Evolutionary conservation across 2,329 filamentous ascomycete species (phyloP), one percentile per base, ranked within the genome.

Genomic region (Trichoderma koningii): DNA sequence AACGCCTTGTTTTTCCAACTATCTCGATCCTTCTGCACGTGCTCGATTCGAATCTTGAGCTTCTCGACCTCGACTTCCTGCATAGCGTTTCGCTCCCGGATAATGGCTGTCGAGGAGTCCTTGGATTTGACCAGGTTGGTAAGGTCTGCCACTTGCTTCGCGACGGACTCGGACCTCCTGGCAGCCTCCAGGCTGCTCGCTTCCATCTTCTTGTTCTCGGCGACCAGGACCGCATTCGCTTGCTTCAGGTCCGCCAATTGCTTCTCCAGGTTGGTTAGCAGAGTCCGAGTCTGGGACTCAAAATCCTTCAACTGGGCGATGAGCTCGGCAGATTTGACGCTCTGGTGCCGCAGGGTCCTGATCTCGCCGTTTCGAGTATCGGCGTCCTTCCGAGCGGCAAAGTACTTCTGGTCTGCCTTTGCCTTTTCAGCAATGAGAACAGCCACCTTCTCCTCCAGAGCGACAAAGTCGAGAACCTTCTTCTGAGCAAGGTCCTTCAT

Each of bases 351-450:
- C 65, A 97, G 80, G 3, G 89, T 85, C 70, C 91, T 85, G 53
- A 96, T 89, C 77, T 98, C 94, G 66, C 86, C 83, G 65, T 93
- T 89, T 57, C 92, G 85, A 51, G 90, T 89, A 73, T 98, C 94
- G 73, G 94, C 96, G 70, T 93, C 90, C 75, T 97, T 97, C 83
- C 96, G 93, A 9, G 93, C 92, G 1, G 91, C 92, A 76, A 98
- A 98, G 75, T 96, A 99, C 77, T 98, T 98, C 74, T 98, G 94
- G 73, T 99, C 95, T 1, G 94, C 94, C 77, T 97, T 98, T 69
- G 89, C 88, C 80, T 99, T 99, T 77, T 99, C 93, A 0, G 92
- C 91, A 47, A 86, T 87, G 21, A 96, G 80, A 26, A 90, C 82
- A 19, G 86, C 80, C 44, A 94, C 82, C 68, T 89, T 90, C 64